phyloP scores from a whole-genome alignment of 495 filamentous ascomycete genomes.

The Penicillium dipodomyicola region DNA sequence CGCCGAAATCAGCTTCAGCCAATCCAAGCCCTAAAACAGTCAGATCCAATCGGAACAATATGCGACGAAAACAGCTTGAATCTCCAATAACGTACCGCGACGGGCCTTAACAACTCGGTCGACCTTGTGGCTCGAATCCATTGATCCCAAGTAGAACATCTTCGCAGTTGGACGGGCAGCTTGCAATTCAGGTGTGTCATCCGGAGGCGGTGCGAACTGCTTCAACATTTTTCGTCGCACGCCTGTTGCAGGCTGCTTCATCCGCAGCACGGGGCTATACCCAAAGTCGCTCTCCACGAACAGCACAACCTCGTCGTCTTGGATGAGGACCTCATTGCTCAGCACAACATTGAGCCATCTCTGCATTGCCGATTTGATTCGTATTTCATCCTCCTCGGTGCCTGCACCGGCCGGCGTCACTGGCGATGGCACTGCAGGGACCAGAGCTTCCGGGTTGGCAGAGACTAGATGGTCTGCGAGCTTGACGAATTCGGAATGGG shows the following conservation, averaged over 20 bases:
- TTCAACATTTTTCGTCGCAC: conserved; percentile 93
- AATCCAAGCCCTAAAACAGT: conserved; percentile 73
- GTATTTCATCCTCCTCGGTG: conserved; percentile 91
- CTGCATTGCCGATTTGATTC: conserved; percentile 86
- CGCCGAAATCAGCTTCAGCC: conserved; percentile 89
- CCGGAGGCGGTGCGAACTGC: conserved; percentile 96
- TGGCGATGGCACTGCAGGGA: conserved; percentile 90
- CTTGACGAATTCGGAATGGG: conserved; percentile 93
- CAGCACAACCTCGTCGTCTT: conserved; percentile 93
- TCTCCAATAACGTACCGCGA: conserved; percentile 62
- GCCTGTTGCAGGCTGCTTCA: conserved; percentile 96
- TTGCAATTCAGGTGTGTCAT: conserved; percentile 93
- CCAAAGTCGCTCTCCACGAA: conserved; percentile 99
- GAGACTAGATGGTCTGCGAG: conserved; percentile 92
- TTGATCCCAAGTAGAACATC: conserved; percentile 89
- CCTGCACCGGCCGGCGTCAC: conserved; percentile 91
- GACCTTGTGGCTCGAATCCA: conserved; percentile 94
- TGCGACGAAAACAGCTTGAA: not conserved
- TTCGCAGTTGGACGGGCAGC: conserved; percentile 89
- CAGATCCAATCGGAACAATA: conserved; percentile 9
- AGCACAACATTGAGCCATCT: conserved; percentile 93
- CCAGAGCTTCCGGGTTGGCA: conserved; percentile 93
- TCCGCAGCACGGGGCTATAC: conserved; percentile 90
- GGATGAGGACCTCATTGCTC: conserved; percentile 85
- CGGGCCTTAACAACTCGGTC: conserved; percentile 90